Base-by-base conservation (phyloP, 352 stramenopile species). In the Pilasporangium apinafurcum region DNA sequence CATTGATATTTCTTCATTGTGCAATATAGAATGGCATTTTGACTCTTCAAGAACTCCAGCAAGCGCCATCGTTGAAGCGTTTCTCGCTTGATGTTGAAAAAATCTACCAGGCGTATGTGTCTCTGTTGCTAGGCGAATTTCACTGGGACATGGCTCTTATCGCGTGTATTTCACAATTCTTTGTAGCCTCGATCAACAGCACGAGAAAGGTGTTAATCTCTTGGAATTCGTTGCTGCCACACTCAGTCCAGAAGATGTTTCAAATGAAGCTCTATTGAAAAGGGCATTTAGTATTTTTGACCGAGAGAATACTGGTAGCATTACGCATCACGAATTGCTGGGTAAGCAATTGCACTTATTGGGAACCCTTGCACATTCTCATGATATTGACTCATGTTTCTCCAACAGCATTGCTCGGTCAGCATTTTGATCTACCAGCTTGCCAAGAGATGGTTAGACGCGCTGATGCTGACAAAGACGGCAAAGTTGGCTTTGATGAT, bases 171-270 rank as follows among this genome's bases (percentile, higher is more conserved):
- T 48, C 10, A n/a, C 10, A 50, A 36, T 18, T 21, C 3, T 24
- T 22, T 42, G 1, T 20, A 90, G 78, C 4, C 65, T 91, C 9
- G 71, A 91, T 29, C 72, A 87, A 38, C 70, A 88, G 38, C 65
- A 83, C 21, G 76, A 83, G 7, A 81, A 82, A 25, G 73, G 78
- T 7, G 65, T 91, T 25, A 91, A 86, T 35, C 39, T 91, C 21
- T 56, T 91, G 5, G 79, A 91, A 50, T 91, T 91, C 49, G 71
- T 91, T 13, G 75, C 79, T 13, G 79, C 79, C 0, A 86, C 76
- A 6, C 51, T 91, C 8, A 81, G 57, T 8, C 60, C 69, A 0
- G 71, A 83, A 39, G 71, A 85, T 7, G 61, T 82, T 21, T 52
- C 62, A 6, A 63, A 86, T 41, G 65, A 88, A 18, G 59, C 62